These are phyloP conservation scores for Scheffersomyces coipomensis DNA, from an alignment of 805 yeast genomes.

Conservation along the genomic window DNA sequence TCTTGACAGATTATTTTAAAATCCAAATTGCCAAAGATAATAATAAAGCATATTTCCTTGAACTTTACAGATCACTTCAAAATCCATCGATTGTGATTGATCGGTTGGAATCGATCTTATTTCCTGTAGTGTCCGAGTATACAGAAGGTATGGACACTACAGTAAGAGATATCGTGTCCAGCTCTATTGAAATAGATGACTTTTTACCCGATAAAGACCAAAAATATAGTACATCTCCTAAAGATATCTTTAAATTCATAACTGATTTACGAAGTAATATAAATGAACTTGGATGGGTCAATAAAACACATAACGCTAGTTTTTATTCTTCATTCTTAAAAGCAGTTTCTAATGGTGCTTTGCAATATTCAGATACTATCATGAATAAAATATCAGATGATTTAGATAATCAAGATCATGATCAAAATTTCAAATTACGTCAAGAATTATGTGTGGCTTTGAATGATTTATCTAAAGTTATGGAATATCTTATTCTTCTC, in stretches of 20 bases:
- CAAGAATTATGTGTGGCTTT: conserved; percentile 71
- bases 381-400: conserved; percentile 41
- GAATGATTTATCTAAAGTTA: conserved; percentile 60
- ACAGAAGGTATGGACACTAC: conserved; percentile 44
- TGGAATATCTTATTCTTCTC: conserved; percentile 46
- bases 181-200: conserved; percentile 57
- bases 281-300: conserved; percentile 61
- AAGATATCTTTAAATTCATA: conserved; percentile 65
- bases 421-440: conserved; percentile 47
- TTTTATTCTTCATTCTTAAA: conserved; percentile 60
- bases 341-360: conserved; percentile 60
- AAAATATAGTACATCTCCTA: conserved; percentile 58
- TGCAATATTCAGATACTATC: conserved; percentile 45
- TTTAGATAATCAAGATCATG: conserved; percentile 29
- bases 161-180: conserved; percentile 47
- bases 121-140: conserved; percentile 35
- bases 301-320: conserved; percentile 60
- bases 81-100: background rate
- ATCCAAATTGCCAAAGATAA: background rate
- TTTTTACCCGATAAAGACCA: conserved; percentile 50
- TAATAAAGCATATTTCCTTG: background rate
- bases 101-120: conserved; percentile 53
- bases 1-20: background rate
- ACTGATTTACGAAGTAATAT: conserved; percentile 58
- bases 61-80: background rate